These are phyloP conservation scores for Leucosporidium creatinivorum DNA, from an alignment of 768 basidiomycete species.

Conservation along the genomic window DNA sequence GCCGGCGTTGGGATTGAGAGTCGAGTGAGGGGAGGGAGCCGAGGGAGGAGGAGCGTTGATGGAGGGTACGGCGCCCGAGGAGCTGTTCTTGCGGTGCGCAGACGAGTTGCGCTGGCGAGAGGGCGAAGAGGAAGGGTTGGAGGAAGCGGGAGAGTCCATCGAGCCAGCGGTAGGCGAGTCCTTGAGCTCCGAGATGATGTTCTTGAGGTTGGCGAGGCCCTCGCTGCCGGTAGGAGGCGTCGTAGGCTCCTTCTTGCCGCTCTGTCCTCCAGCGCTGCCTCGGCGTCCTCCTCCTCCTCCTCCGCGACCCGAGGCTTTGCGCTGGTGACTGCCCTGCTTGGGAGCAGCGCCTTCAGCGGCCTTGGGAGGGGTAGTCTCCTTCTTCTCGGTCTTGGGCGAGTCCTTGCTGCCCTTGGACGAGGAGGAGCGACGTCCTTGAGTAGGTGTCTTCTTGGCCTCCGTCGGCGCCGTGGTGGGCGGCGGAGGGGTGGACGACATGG, in stretches of 20 bases:
- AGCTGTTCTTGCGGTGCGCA: conserved; percentile 18
- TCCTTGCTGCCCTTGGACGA: neutral
- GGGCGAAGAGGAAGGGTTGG: neutral
- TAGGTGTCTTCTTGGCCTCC: too few species aligned
- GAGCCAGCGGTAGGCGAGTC: conserved; percentile 10
- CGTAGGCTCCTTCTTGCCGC: neutral
- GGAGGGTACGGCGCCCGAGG: neutral
- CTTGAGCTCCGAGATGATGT: conserved; percentile 23
- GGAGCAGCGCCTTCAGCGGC: neutral
- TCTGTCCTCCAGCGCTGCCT: neutral
- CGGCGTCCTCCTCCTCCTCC: neutral
- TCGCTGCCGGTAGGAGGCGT: neutral
- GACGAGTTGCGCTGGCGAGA: neutral
- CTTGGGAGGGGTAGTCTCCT: neutral
- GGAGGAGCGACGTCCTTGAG: too few species aligned
- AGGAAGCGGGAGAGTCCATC: conserved; percentile 1
- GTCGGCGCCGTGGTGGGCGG: too few species aligned
- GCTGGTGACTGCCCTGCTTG: neutral
- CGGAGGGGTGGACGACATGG: too few species aligned
- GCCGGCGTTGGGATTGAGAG: conserved; percentile 48
- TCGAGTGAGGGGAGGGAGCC: conserved; percentile 48
- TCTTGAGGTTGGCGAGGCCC: conserved; percentile 25
- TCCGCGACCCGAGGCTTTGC: neutral
- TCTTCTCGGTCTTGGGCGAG: neutral
- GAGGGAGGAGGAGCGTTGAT: conserved; percentile 46